phyloP scores from a whole-genome alignment of 805 yeast genomes.

The Metschnikowia sp. region DNA sequence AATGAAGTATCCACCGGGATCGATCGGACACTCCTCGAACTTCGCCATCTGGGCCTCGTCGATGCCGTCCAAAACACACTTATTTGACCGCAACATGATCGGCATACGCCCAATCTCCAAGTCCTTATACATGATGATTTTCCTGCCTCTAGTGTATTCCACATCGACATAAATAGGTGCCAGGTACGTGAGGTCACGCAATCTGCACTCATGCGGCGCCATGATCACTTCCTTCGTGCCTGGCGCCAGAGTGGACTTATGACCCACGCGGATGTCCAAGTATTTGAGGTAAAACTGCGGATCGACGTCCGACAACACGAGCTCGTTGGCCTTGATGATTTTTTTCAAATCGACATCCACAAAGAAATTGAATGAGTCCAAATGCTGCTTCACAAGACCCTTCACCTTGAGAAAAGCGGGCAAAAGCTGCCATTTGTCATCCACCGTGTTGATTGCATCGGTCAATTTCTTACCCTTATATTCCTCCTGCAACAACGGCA shows the following conservation, averaged over 20 bases:
- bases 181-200: constrained; percentile 89
- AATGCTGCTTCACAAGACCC: constrained; percentile 94
- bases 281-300: constrained; percentile 95
- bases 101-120: constrained; percentile 98
- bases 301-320: constrained; percentile 89
- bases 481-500: constrained; percentile 71
- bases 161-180: constrained; percentile 97
- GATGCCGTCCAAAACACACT: constrained; percentile 80
- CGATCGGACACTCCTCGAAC: constrained; percentile 90
- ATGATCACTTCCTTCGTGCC: constrained; percentile 57
- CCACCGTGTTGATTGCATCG: constrained; percentile 86
- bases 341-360: constrained; percentile 91
- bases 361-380: constrained; percentile 96
- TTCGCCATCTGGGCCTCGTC: constrained; percentile 82
- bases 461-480: constrained; percentile 84
- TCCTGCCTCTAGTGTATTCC: constrained; percentile 92
- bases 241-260: constrained; percentile 53
- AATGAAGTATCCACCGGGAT: constrained; percentile 98
- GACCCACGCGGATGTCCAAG: constrained; percentile 89
- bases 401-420: constrained; percentile 96
- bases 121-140: constrained; percentile 84
- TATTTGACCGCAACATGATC: constrained; percentile 92
- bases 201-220: constrained; percentile 93
- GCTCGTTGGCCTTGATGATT: constrained; percentile 86
- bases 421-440: constrained; percentile 93